Conservation (phyloP, 805 yeast species). For the Barnettozyma vustinii region DNA sequence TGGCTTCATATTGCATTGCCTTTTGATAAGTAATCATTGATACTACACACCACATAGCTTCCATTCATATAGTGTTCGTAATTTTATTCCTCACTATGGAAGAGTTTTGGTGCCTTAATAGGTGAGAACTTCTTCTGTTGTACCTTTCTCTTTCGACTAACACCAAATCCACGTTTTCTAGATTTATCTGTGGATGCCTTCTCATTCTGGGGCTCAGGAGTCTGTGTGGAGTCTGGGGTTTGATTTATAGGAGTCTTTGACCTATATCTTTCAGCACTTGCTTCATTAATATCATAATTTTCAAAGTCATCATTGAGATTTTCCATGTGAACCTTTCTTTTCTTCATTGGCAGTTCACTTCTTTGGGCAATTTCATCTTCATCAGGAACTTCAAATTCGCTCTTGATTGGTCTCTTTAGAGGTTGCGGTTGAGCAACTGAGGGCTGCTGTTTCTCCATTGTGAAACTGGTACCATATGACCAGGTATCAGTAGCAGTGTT, state of each 20-base stretch:
- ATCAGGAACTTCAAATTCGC: not conserved
- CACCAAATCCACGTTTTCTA: constrained; percentile 19
- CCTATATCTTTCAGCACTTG: not conserved
- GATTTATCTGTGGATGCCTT: constrained; percentile 5
- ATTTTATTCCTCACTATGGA: constrained; percentile 11
- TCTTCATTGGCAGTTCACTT: constrained; percentile 8
- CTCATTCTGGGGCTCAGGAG: not conserved
- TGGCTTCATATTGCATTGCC: constrained; percentile 27
- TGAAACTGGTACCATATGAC: constrained; percentile 15
- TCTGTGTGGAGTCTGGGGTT: not conserved
- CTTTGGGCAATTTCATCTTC: constrained; percentile 1
- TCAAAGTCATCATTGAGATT: constrained; percentile 14
- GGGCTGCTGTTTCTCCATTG: constrained; percentile 3
- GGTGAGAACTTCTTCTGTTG: constrained; percentile 18
- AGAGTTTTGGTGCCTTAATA: constrained; percentile 21
- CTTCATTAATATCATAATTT: constrained; percentile 11
- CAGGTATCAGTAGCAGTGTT: constrained; percentile 9
- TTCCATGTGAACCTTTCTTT: constrained; percentile 12
- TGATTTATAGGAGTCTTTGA: not conserved
- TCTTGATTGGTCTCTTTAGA: not conserved
- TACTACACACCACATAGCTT: not conserved
- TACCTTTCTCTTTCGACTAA: constrained; percentile 21
- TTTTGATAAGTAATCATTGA: not conserved
- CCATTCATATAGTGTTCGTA: not conserved
- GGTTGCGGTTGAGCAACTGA: not conserved